phyloP scores from a whole-genome alignment of 2,329 filamentous ascomycete genomes.

The Epichloe uncinata region DNA sequence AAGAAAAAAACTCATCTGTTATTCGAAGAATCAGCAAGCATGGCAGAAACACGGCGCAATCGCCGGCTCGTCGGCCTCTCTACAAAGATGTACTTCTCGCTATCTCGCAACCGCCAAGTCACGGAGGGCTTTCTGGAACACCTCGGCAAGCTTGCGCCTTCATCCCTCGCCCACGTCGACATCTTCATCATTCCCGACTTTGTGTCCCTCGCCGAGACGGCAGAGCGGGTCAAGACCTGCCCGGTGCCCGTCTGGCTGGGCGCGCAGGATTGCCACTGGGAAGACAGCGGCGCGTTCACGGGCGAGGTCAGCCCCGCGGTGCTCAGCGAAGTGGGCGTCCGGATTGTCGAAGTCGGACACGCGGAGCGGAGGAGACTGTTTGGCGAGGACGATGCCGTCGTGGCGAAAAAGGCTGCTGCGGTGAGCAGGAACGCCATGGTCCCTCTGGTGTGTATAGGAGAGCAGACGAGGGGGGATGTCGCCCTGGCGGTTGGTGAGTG shows the following conservation, averaged over 20 bases:
- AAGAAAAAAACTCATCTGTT: not conserved
- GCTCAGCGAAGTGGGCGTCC: constrained; percentile 53
- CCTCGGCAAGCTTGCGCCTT: constrained; percentile 27
- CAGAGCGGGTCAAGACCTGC: constrained; percentile 31
- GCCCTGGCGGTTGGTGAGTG: constrained; percentile 53
- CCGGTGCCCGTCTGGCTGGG: constrained; percentile 40
- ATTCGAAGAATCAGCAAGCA: not conserved
- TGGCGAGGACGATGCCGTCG: constrained; percentile 56
- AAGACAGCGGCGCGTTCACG: constrained; percentile 60
- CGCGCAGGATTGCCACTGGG: constrained; percentile 63
- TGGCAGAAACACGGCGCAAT: constrained; percentile 9
- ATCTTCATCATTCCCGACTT: constrained; percentile 72
- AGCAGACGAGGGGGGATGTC: constrained; percentile 40
- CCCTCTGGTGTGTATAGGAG: constrained; percentile 71
- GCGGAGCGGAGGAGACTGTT: constrained; percentile 64
- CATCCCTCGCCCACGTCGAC: constrained; percentile 40
- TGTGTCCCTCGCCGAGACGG: constrained; percentile 46
- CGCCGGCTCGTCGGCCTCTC: constrained; percentile 60
- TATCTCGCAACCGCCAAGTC: constrained; percentile 46
- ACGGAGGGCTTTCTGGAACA: constrained; percentile 34
- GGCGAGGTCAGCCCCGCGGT: constrained; percentile 62
- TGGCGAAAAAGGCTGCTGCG: constrained; percentile 56
- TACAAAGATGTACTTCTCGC: constrained; percentile 70
- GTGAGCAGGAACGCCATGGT: constrained; percentile 56
- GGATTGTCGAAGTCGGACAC: constrained; percentile 67